phyloP scores from a whole-genome alignment of 805 yeast species.

The Candida schatavii region DNA sequence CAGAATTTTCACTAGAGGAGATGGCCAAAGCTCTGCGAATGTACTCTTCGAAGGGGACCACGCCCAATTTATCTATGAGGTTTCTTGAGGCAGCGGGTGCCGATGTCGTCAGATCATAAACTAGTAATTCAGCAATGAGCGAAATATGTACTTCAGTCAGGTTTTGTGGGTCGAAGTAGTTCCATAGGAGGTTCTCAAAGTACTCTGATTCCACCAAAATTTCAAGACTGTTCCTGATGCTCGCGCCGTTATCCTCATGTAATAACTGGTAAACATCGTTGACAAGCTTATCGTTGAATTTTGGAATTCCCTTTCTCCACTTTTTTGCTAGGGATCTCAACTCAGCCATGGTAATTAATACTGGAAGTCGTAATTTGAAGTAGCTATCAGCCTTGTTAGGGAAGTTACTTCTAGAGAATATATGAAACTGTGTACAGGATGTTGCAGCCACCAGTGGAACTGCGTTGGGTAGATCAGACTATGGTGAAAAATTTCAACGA shows the following conservation, averaged over 20 bases:
- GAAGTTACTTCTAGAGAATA: too few species aligned
- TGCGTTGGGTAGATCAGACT: too few species aligned
- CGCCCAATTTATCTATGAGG: background rate
- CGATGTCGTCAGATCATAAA: conserved; percentile 17
- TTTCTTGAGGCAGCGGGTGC: conserved; percentile 5
- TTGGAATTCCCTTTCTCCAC: conserved; percentile 17
- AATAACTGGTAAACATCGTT: conserved; percentile 15
- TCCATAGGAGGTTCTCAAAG: conserved; percentile 38
- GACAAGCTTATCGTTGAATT: conserved; percentile 13
- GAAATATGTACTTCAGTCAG: conserved; percentile 39
- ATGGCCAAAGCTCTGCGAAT: background rate
- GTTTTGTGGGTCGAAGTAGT: conserved; percentile 33
- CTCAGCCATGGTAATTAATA: background rate
- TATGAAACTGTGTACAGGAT: too few species aligned
- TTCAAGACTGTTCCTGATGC: background rate
- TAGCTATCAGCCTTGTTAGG: too few species aligned
- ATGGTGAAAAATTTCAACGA: too few species aligned
- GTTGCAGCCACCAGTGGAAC: too few species aligned
- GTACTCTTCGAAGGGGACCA: background rate
- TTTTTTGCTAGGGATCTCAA: conserved; percentile 7
- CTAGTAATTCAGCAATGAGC: conserved; percentile 9
- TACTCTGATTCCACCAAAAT: conserved; percentile 16
- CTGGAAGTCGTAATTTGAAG: too few species aligned
- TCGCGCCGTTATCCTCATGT: conserved; percentile 4
- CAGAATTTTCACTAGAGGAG: background rate